Percentiles rank a stretch among this genome's conserved stretches.
Conservation (phyloP, 2,329 filamentous ascomycete species). For the Trichoderma koningii region DNA sequence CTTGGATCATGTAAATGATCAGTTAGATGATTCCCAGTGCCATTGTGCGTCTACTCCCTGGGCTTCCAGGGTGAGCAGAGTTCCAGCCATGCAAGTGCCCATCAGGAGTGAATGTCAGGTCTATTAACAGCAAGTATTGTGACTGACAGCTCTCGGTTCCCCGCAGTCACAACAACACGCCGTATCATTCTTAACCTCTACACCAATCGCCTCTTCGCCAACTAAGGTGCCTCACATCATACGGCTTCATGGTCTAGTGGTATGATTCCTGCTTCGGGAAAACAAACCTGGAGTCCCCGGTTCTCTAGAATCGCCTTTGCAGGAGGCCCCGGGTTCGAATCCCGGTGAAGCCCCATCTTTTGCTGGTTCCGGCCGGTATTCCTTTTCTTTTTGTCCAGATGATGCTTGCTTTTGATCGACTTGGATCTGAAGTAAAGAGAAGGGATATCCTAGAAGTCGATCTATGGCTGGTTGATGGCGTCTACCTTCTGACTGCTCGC, state of each 20-base stretch:
- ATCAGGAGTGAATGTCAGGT: too few relatives aligned
- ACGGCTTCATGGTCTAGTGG: slow-evolving; percentile 26
- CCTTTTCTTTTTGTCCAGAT: not conserved
- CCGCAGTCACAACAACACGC: too few relatives aligned
- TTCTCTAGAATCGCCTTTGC: slow-evolving; percentile 31
- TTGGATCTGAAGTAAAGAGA: too few relatives aligned
- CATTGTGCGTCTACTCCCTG: too few relatives aligned
- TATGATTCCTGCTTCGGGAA: slow-evolving; percentile 27
- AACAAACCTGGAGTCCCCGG: slow-evolving; percentile 27
- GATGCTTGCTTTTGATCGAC: not conserved
- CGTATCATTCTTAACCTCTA: not conserved
- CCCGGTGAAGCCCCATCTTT: slow-evolving; percentile 30
- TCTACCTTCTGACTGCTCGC: not conserved
- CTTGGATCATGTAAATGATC: too few relatives aligned
- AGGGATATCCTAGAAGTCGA: not conserved
- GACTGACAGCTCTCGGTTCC: too few relatives aligned
- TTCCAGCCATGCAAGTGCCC: too few relatives aligned
- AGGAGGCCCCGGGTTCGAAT: slow-evolving; percentile 33
- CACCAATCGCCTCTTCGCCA: slow-evolving; percentile 7
- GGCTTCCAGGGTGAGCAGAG: too few relatives aligned
- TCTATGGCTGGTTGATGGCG: not conserved
- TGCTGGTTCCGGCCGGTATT: not conserved
- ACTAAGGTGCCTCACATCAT: not conserved
- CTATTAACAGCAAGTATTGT: too few relatives aligned
- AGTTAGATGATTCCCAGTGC: too few relatives aligned